A percentile compares a stretch with the other conserved stretches of the same genome.
phyloP scores from a whole-genome alignment of 163 green algal species.

The Smithsoniella earleae region DNA sequence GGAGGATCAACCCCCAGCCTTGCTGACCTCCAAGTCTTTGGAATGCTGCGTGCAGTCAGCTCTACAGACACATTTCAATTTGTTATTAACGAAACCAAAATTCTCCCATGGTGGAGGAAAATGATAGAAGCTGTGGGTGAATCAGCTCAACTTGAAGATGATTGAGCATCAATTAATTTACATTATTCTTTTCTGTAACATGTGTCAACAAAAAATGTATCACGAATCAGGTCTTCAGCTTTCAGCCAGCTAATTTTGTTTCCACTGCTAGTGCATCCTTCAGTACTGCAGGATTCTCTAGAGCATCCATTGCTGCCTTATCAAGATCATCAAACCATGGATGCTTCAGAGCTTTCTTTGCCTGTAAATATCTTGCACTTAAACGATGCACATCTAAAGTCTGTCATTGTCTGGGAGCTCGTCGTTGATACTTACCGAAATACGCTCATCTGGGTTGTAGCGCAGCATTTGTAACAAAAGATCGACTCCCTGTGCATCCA shows the following conservation, averaged over 20 bases:
- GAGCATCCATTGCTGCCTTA: conserved; percentile 58
- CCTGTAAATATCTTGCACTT: conserved; percentile 39
- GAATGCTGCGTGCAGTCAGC: conserved; percentile 73
- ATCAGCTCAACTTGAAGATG: conserved; percentile 32
- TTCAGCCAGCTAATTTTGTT: background rate
- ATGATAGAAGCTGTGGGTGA: conserved; percentile 59
- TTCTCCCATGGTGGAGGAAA: conserved; percentile 61
- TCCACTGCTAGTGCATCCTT: conserved; percentile 15
- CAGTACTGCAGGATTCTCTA: conserved; percentile 53
- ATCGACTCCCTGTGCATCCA: conserved; percentile 77
- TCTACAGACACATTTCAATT: conserved; percentile 78
- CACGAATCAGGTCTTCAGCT: background rate
- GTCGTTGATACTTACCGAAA: conserved; percentile 69
- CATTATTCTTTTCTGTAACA: background rate
- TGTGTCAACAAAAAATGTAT: background rate
- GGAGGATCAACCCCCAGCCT: conserved; percentile 72
- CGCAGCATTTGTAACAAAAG: conserved; percentile 78
- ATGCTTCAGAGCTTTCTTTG: conserved; percentile 89
- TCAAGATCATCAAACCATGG: conserved; percentile 94
- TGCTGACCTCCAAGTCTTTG: conserved; percentile 85
- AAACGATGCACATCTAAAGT: too few species aligned
- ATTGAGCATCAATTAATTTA: conserved; percentile 15
- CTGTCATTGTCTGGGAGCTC: too few species aligned
- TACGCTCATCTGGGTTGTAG: conserved; percentile 82
- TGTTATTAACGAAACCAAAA: conserved; percentile 60